Evolutionary conservation across 1,284 basidiomycete species (phyloP).

Genomic region (Xanthoconium separans): DNA sequence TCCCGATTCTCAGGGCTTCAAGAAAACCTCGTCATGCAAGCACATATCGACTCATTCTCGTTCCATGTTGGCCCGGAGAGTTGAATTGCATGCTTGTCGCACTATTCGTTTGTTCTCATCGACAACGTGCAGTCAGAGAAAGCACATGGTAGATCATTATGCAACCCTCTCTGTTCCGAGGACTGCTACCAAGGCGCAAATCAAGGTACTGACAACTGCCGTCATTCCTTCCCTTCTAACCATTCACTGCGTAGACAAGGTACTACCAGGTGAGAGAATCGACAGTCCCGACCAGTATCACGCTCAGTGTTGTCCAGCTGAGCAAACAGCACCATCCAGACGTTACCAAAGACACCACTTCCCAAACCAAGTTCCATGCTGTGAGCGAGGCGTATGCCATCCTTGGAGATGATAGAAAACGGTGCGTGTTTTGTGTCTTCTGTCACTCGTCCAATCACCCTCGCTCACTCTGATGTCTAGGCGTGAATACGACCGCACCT

Average conservation of each 20-base stretch:
- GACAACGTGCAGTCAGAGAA: slow-evolving; percentile 9
- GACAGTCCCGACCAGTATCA: neutral
- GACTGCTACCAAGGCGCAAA: slow-evolving; percentile 44
- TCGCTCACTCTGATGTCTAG: slow-evolving; percentile 10
- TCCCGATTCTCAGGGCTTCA: neutral
- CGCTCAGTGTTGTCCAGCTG: slow-evolving; percentile 32
- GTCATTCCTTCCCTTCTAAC: slow-evolving; percentile 5
- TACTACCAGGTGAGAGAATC: slow-evolving; percentile 43
- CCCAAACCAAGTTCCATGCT: slow-evolving; percentile 44
- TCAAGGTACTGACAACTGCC: slow-evolving; percentile 37
- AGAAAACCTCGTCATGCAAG: neutral
- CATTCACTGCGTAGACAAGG: slow-evolving; percentile 34
- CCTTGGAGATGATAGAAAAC: slow-evolving; percentile 46
- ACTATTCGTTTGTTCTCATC: slow-evolving; percentile 22
- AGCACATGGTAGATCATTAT: slow-evolving; percentile 37
- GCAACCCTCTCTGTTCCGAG: slow-evolving; percentile 41
- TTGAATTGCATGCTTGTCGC: neutral
- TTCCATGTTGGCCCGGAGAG: neutral
- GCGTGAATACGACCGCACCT: slow-evolving; percentile 32
- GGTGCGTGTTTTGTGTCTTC: slow-evolving; percentile 29
- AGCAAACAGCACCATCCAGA: slow-evolving; percentile 54
- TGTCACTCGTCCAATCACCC: neutral
- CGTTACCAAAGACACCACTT: slow-evolving; percentile 38
- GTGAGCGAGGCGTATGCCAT: slow-evolving; percentile 50
- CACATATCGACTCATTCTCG: neutral